Percentiles rank a stretch among this genome's conserved stretches.
Evolutionary conservation across 2,329 filamentous ascomycete genomes (phyloP).

Genomic region (Colletotrichum sp.): DNA sequence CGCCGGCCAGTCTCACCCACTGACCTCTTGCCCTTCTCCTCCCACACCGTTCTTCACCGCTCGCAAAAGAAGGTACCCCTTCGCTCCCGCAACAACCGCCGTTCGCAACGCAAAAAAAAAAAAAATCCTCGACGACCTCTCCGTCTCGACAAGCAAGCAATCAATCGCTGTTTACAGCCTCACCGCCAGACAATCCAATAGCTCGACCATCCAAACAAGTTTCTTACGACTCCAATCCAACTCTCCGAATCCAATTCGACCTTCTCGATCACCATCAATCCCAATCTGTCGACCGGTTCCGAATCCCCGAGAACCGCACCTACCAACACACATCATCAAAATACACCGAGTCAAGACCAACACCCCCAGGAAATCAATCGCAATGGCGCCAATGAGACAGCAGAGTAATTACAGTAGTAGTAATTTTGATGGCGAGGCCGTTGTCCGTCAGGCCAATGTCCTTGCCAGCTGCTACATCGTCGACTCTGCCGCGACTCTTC

Average conservation of each 20-base stretch:
- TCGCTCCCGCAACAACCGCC: neutral
- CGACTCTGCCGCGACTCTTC: slow-evolving; percentile 73
- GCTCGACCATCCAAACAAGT: neutral
- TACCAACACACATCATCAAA: slow-evolving; percentile 15
- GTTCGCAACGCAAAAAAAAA: neutral
- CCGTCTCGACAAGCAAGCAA: neutral
- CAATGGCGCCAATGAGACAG: slow-evolving; percentile 75
- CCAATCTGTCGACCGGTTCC: slow-evolving; percentile 3
- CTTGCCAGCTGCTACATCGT: slow-evolving; percentile 93
- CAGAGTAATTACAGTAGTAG: slow-evolving; percentile 72
- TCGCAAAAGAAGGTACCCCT: neutral
- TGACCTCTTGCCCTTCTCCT: neutral
- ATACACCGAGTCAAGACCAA: slow-evolving; percentile 24
- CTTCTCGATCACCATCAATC: neutral
- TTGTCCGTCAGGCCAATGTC: slow-evolving; percentile 72
- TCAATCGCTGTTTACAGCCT: neutral
- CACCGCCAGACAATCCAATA: neutral
- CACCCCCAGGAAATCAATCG: slow-evolving; percentile 32
- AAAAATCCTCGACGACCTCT: neutral
- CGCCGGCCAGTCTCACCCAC: neutral
- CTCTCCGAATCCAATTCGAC: neutral
- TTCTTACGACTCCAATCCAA: neutral
- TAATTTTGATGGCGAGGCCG: slow-evolving; percentile 74
- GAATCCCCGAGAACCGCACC: slow-evolving; percentile 9
- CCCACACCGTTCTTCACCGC: slow-evolving; percentile 18